Percentiles rank a stretch among this genome's conserved stretches.
Conservation (phyloP, 371 early-diverging fungal species). For the Chytridium lagenaria region DNA sequence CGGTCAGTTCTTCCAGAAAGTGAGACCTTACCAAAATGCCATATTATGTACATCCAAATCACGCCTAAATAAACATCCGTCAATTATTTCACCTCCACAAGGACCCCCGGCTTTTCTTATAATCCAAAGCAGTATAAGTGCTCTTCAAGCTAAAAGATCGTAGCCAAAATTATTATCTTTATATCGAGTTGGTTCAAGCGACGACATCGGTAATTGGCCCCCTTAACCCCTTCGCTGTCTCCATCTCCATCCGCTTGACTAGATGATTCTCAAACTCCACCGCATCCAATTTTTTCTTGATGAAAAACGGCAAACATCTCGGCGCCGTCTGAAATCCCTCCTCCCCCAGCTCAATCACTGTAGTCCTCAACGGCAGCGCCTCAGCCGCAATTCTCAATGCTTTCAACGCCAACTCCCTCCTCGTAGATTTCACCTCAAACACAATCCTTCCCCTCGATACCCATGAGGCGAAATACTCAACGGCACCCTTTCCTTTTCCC, state of each 20-base stretch:
- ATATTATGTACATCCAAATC: too few relatives aligned
- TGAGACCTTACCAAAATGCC: background rate
- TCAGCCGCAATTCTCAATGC: slow-evolving; percentile 51
- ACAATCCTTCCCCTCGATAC: slow-evolving; percentile 87
- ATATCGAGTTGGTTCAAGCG: too few relatives aligned
- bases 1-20: slow-evolving; percentile 26
- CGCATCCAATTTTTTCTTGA: slow-evolving; percentile 39
- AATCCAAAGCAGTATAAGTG: too few relatives aligned
- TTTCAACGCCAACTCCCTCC: slow-evolving; percentile 51
- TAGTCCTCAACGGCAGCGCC: slow-evolving; percentile 43
- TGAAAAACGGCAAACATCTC: slow-evolving; percentile 50
- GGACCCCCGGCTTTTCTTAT: too few relatives aligned
- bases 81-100: too few relatives aligned
- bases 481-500: slow-evolving; percentile 97
- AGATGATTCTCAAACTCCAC: slow-evolving; percentile 26
- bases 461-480: slow-evolving; percentile 92
- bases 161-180: too few relatives aligned
- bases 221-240: background rate
- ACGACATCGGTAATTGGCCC: too few relatives aligned
- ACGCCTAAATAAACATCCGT: too few relatives aligned
- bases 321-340: slow-evolving; percentile 36
- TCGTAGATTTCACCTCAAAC: slow-evolving; percentile 80
- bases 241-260: slow-evolving; percentile 4
- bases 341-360: slow-evolving; percentile 30
- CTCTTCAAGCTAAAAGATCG: too few relatives aligned